These are phyloP conservation scores for Neonectria sp. DNA, from an alignment of 2,329 filamentous ascomycete genomes.

Conservation along the genomic window DNA sequence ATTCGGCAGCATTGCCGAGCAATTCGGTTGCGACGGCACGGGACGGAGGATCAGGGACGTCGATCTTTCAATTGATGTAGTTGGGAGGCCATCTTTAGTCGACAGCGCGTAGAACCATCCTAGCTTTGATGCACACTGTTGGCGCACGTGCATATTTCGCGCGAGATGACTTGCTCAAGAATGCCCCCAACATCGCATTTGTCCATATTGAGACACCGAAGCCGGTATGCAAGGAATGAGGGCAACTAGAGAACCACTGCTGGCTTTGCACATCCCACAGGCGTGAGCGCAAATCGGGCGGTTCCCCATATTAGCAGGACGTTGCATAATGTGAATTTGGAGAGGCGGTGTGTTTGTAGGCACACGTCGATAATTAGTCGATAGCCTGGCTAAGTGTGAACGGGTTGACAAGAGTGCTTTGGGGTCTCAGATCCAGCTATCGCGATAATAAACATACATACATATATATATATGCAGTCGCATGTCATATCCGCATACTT, in stretches of 20 bases:
- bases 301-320: neutral
- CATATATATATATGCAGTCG: no score
- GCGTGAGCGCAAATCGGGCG: neutral
- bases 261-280: neutral
- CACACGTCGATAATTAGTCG: neutral
- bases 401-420: no score
- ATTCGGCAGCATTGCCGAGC: neutral
- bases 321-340: neutral
- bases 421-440: no score
- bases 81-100: neutral
- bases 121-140: neutral
- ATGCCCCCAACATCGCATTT: neutral
- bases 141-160: constrained; percentile 4
- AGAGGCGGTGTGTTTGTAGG: no score
- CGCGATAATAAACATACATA: no score
- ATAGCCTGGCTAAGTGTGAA: no score
- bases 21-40: constrained; percentile 7
- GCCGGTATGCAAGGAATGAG: neutral
- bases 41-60: constrained; percentile 4
- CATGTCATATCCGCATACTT: no score
- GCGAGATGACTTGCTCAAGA: neutral
- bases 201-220: constrained; percentile 14
- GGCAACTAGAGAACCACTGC: neutral
- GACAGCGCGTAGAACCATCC: neutral
- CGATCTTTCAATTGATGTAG: constrained; percentile 4